Base-by-base conservation (phyloP, 495 filamentous ascomycete genomes). In the Neurospora sp. region DNA sequence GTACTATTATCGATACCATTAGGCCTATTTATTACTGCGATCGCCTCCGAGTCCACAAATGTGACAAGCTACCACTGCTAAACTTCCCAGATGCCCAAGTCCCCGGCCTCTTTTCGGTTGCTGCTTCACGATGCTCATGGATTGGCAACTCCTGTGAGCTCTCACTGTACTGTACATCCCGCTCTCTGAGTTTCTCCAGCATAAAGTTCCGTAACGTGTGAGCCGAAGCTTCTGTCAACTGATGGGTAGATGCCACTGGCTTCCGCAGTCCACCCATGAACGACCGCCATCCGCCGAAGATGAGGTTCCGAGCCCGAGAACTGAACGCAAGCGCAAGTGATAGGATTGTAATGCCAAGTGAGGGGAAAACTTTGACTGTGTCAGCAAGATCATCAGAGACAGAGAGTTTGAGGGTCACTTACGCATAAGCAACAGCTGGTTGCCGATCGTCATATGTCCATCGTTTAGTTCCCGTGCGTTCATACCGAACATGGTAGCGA, bases 401-500 rank as follows among this genome's bases (percentile, higher is more conserved):
- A 23, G 16, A 2, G 27, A 6, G 27, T 1, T 8, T 37, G 20
- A 23, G 8, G 35, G 38, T 6, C 5, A 70, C 77, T 73, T 72
- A 79, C 77, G 83, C 79, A 85, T 85, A 12, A 79, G 81, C 14
- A 78, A 37, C n/a, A 85, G 72, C 41, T 85, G 78, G 0, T 39
- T 40, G 18, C 69, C 54, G 8, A 84, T 72, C 1, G 46, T 70
- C 75, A 78, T 78, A 18, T 41, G 74, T 3, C 78, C 77, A 41
- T 72, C 72, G 23, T 76, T 80, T 23, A 83, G 76, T 37, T 83
- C 79, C 10, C 44, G 62, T 5, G 81, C 77, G 74, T 85, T 85
- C 83, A 85, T 85, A 1, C 83, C 83, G 38, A 85, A 85, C 10
- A 85, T 69, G 11, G 79, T 80, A 3, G 83, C 75, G 74, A 84